phyloP scores from a whole-genome alignment of 331 rosid species.

The Prunus yedoensis region DNA sequence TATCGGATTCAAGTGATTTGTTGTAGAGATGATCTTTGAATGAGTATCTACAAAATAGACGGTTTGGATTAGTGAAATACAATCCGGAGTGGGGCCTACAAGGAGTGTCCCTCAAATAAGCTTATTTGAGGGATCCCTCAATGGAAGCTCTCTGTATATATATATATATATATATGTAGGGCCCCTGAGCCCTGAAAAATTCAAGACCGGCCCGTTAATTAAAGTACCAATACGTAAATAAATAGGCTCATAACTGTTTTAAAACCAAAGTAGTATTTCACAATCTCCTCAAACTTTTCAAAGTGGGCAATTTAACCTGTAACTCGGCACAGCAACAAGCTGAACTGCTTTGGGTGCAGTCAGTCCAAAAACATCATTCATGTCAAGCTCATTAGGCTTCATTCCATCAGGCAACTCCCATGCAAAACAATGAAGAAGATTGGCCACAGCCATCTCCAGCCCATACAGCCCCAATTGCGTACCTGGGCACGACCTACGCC shows the following conservation, averaged over 20 bases:
- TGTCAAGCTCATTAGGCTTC: conserved; percentile 48
- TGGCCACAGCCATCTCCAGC: conserved; percentile 46
- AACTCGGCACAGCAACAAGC: conserved; percentile 46
- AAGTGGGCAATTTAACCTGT: conserved; percentile 37
- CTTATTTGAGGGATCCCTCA: too few relatives aligned
- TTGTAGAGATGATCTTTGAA: too few relatives aligned
- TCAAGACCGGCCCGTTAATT: too few relatives aligned
- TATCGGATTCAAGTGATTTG: too few relatives aligned
- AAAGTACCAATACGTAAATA: not conserved
- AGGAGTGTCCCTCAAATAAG: too few relatives aligned
- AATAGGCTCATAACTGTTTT: not conserved
- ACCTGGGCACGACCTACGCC: conserved; percentile 58
- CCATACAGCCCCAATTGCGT: conserved; percentile 56
- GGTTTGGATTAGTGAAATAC: too few relatives aligned
- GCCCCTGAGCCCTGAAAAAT: too few relatives aligned
- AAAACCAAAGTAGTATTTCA: too few relatives aligned
- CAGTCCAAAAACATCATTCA: conserved; percentile 59
- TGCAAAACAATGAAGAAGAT: conserved; percentile 48
- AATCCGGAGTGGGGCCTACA: too few relatives aligned
- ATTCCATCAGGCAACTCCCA: conserved; percentile 56
- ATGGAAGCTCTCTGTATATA: too few relatives aligned
- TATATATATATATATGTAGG: too few relatives aligned
- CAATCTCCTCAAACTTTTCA: not conserved
- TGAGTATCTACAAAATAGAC: too few relatives aligned
- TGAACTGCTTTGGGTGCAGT: conserved; percentile 54